These are phyloP conservation scores for Mucor irregularis DNA, from an alignment of 371 early-diverging fungal species.

Conservation along the genomic window DNA sequence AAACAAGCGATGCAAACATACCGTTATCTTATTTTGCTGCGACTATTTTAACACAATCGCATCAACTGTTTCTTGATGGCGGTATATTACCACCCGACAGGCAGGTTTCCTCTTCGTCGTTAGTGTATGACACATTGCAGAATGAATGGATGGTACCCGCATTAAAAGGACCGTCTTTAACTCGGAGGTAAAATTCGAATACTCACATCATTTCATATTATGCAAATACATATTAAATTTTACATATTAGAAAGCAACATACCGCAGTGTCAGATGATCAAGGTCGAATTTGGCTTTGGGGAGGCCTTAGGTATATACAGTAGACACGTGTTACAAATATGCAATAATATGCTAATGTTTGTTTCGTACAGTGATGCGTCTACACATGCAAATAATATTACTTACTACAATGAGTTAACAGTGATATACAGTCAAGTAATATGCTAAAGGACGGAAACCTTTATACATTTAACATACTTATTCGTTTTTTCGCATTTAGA, in stretches of 20 bases:
- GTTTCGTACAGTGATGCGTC: slow-evolving; percentile 15
- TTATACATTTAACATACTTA: neutral
- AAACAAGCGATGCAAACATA: neutral
- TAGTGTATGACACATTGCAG: slow-evolving; percentile 15
- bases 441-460: neutral
- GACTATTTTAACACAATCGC: slow-evolving; percentile 12
- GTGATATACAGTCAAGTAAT: slow-evolving; percentile 34
- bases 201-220: neutral
- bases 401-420: slow-evolving; percentile 32
- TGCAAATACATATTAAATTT: neutral
- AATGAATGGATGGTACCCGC: slow-evolving; percentile 8
- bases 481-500: neutral
- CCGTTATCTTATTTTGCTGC: slow-evolving; percentile 28
- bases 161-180: slow-evolving; percentile 1
- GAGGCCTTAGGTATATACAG: slow-evolving; percentile 32
- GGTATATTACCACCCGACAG: slow-evolving; percentile 5
- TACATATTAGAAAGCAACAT: slow-evolving; percentile 28
- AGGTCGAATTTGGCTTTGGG: slow-evolving; percentile 44
- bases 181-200: slow-evolving; percentile 8
- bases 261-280: slow-evolving; percentile 32
- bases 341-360: too few relatives aligned
- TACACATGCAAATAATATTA: slow-evolving; percentile 10
- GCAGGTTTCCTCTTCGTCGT: slow-evolving; percentile 12
- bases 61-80: slow-evolving; percentile 29
- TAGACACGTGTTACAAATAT: too few relatives aligned